These are phyloP conservation scores for Marasmius fiardii DNA, from an alignment of 1,284 basidiomycete genomes.

Conservation along the genomic window DNA sequence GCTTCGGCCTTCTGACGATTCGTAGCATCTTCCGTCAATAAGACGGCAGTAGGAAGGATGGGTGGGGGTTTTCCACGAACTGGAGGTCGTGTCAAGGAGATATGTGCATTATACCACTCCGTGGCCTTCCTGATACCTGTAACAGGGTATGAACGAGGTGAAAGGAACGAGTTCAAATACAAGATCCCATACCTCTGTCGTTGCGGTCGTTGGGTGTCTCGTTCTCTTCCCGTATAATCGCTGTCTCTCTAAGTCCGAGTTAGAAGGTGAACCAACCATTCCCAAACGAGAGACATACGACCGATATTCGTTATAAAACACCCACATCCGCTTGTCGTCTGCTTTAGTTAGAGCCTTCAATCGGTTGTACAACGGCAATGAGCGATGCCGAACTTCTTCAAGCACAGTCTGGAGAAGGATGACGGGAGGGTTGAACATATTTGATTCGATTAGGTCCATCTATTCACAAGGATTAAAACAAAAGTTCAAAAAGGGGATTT, in stretches of 20 bases:
- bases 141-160: background rate
- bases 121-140: conserved; percentile 83
- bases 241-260: conserved; percentile 60
- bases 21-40: conserved; percentile 88
- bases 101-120: conserved; percentile 81
- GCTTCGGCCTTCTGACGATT: conserved; percentile 77
- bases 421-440: conserved; percentile 72
- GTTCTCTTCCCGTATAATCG: conserved; percentile 65
- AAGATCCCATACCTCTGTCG: conserved; percentile 68
- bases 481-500: background rate
- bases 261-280: conserved; percentile 18
- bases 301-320: conserved; percentile 91
- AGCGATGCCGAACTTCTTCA: conserved; percentile 94
- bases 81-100: conserved; percentile 51
- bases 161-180: background rate
- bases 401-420: conserved; percentile 94
- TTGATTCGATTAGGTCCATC: conserved; percentile 90
- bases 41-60: conserved; percentile 61
- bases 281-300: conserved; percentile 47
- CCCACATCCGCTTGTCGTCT: conserved; percentile 81
- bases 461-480: conserved; percentile 27
- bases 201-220: conserved; percentile 92
- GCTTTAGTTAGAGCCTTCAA: conserved; percentile 78
- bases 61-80: conserved; percentile 43
- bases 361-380: conserved; percentile 90